These are phyloP conservation scores for Didymosphaeria variabile DNA, from an alignment of 2,329 filamentous ascomycete species.

Conservation along the genomic window DNA sequence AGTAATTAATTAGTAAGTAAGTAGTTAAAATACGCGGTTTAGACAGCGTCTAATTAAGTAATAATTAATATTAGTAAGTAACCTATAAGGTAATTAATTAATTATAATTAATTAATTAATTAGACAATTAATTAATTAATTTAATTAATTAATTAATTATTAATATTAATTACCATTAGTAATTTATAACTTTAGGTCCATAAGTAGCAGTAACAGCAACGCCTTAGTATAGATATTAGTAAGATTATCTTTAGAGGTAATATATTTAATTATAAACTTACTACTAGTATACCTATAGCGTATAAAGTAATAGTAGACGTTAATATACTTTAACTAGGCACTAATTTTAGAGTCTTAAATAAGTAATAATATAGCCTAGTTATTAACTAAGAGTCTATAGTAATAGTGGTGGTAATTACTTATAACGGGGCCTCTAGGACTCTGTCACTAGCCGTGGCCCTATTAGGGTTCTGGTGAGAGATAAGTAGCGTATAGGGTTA, in stretches of 20 bases:
- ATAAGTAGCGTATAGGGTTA: too few relatives aligned
- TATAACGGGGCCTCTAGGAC: too few relatives aligned
- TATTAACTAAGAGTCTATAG: slow-evolving; percentile 12
- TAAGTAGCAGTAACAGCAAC: not conserved
- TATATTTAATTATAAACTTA: slow-evolving; percentile 3
- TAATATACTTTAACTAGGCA: slow-evolving; percentile 17
- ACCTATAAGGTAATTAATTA: not conserved
- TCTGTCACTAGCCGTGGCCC: too few relatives aligned
- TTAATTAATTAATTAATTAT: not conserved
- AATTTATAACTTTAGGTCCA: not conserved
- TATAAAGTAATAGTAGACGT: slow-evolving; percentile 17
- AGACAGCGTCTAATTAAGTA: too few relatives aligned
- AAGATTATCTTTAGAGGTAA: slow-evolving; percentile 5
- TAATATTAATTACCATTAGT: not conserved
- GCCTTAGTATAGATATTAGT: slow-evolving; percentile 18
- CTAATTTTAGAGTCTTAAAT: slow-evolving; percentile 12
- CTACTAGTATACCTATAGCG: not conserved
- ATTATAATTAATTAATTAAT: too few relatives aligned
- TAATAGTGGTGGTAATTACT: not conserved
- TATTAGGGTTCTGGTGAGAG: too few relatives aligned
- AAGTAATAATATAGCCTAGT: slow-evolving; percentile 15
- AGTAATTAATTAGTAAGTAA: too few relatives aligned
- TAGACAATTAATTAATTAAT: too few relatives aligned
- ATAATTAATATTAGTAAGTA: too few relatives aligned
- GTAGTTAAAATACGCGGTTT: too few relatives aligned